Conservation (phyloP, 192 early-diverging fungal species). For the Podila verticillata region DNA sequence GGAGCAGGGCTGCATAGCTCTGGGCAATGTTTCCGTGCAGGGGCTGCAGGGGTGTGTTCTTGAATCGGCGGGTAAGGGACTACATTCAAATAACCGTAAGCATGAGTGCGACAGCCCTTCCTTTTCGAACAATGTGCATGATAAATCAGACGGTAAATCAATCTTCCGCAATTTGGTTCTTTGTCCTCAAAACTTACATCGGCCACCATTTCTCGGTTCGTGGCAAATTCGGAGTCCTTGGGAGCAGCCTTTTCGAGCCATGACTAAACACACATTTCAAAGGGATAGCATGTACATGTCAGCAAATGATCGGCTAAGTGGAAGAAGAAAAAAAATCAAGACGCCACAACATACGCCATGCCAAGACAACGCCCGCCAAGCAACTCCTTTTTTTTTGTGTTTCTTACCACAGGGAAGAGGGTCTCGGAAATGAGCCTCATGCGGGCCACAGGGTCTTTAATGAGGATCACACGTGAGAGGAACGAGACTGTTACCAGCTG, state of each 20-base stretch:
- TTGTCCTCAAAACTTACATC: slow-evolving; percentile 17
- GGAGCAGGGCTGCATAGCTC: slow-evolving; percentile 36
- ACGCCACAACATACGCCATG: background rate
- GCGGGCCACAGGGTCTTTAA: slow-evolving; percentile 22
- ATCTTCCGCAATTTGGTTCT: too few relatives aligned
- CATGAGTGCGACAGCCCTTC: background rate
- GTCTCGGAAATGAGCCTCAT: slow-evolving; percentile 38
- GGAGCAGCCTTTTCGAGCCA: slow-evolving; percentile 29
- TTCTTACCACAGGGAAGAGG: slow-evolving; percentile 32
- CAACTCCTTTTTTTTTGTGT: background rate
- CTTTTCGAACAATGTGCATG: too few relatives aligned
- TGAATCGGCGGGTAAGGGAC: slow-evolving; percentile 19
- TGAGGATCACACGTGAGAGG: slow-evolving; percentile 28
- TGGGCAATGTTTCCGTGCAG: slow-evolving; percentile 43
- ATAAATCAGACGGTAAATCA: too few relatives aligned
- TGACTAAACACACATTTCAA: slow-evolving; percentile 19
- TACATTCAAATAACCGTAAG: background rate
- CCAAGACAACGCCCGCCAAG: background rate
- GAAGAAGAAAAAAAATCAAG: background rate
- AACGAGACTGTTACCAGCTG: slow-evolving; percentile 47
- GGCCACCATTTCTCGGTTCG: slow-evolving; percentile 22
- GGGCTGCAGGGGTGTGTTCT: slow-evolving; percentile 26
- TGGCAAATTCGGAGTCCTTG: slow-evolving; percentile 17
- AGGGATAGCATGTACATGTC: background rate
- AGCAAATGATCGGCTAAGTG: too few relatives aligned